These are phyloP conservation scores for Leccinum rimulosum DNA, from an alignment of 768 basidiomycete genomes.

Conservation along the genomic window DNA sequence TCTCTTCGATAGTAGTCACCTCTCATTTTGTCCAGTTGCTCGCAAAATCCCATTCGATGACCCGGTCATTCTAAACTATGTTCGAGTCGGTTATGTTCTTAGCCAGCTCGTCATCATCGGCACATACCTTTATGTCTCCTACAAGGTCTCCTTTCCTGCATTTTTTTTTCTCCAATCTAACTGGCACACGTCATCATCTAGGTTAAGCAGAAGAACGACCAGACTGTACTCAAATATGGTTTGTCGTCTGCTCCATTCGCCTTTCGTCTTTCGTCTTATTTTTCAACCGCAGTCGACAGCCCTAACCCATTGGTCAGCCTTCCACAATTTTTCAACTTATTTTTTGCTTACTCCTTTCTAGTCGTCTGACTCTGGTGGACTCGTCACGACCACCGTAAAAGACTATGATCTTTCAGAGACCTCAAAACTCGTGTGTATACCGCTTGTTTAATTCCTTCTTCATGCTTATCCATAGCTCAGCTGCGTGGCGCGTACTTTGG, in stretches of 20 bases:
- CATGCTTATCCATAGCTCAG: conserved; percentile 28
- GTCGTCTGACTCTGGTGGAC: conserved; percentile 65
- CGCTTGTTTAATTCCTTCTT: conserved; percentile 15
- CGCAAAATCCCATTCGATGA: conserved; percentile 90
- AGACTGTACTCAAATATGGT: conserved; percentile 95
- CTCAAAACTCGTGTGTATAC: conserved; percentile 66
- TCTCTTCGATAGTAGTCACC: neutral
- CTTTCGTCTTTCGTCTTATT: neutral
- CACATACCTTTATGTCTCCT: conserved; percentile 77
- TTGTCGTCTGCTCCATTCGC: conserved; percentile 25
- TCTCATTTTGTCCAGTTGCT: conserved; percentile 56
- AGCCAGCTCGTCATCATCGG: conserved; percentile 70
- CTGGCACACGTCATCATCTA: conserved; percentile 33
- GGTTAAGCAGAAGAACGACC: conserved; percentile 95
- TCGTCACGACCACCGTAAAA: conserved; percentile 86
- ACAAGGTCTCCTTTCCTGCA: conserved; percentile 45
- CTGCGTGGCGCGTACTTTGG: conserved; percentile 69
- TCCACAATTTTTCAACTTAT: neutral
- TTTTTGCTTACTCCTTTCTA: conserved; percentile 21
- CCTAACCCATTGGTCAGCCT: conserved; percentile 67
- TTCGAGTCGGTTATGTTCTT: conserved; percentile 79
- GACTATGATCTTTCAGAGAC: conserved; percentile 93
- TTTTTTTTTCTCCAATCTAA: neutral
- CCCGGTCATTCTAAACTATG: conserved; percentile 75
- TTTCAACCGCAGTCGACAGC: conserved; percentile 59